Evolutionary conservation across 345 rosid species (phyloP).

Genomic region (Populus ilicifolia): DNA sequence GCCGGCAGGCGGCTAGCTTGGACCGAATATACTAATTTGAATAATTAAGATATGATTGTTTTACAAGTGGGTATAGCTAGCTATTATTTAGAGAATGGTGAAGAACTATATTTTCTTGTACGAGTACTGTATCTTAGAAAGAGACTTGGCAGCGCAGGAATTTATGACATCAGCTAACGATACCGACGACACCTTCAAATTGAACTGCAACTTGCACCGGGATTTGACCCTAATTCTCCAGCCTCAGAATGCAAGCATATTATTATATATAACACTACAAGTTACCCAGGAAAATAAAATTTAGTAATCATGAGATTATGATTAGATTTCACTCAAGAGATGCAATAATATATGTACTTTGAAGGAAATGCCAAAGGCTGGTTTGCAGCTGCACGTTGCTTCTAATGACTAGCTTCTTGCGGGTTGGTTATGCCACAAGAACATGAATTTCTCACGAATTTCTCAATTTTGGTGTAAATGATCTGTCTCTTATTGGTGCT

Average conservation of each 20-base stretch:
- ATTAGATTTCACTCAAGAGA: not conserved
- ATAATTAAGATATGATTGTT: not conserved
- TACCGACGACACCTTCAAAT: not conserved
- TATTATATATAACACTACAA: not conserved
- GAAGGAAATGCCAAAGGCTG: no score
- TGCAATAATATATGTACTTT: not conserved
- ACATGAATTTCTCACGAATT: no score
- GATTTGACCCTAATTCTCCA: not conserved
- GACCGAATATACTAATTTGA: not conserved
- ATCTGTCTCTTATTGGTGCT: no score
- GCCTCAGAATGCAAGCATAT: not conserved
- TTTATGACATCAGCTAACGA: not conserved
- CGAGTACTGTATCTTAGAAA: not conserved
- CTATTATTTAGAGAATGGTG: not conserved
- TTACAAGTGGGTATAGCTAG: not conserved
- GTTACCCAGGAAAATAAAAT: not conserved
- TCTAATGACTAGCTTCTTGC: not conserved
- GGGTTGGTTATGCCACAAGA: no score
- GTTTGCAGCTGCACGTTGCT: no score
- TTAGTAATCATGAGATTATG: not conserved
- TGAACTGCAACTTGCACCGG: not conserved
- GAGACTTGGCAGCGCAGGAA: not conserved
- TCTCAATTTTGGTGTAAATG: no score
- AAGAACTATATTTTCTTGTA: not conserved
- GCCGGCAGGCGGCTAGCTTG: not conserved